A percentile compares a stretch with the other conserved stretches of the same genome.
phyloP scores from a whole-genome alignment of 2,329 filamentous ascomycete genomes.

The Pyricularia pennisetigena region DNA sequence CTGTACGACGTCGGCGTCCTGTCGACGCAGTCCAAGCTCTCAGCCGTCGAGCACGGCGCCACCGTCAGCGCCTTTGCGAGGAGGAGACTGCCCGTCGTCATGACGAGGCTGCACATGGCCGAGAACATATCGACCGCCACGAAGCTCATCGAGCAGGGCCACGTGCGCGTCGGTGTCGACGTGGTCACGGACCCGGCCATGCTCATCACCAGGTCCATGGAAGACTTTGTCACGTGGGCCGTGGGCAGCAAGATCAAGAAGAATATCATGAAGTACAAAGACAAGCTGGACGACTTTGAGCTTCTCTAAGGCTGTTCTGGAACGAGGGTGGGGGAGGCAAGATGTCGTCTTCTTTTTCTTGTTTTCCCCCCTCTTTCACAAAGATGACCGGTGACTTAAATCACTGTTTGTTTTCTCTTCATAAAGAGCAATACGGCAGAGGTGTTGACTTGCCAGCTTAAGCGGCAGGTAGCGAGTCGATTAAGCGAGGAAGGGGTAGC shows the following conservation, averaged over 20 bases:
- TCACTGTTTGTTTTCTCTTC: neutral
- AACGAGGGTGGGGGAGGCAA: neutral
- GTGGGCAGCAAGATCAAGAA: conserved; percentile 95
- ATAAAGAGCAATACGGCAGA: no score
- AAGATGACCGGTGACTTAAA: no score
- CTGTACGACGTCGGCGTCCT: conserved; percentile 88
- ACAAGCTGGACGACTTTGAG: conserved; percentile 94
- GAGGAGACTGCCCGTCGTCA: conserved; percentile 73
- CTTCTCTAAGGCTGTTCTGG: conserved; percentile 46
- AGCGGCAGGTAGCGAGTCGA: neutral
- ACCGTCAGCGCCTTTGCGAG: conserved; percentile 86
- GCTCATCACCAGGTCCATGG: conserved; percentile 78
- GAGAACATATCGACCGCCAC: conserved; percentile 78
- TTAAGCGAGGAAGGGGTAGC: neutral
- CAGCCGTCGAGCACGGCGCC: conserved; percentile 76
- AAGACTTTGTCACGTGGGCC: conserved; percentile 95
- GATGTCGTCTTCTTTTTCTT: neutral
- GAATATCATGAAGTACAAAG: conserved; percentile 88
- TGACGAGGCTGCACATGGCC: conserved; percentile 84
- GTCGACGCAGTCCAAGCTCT: conserved; percentile 64
- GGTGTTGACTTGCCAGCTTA: neutral
- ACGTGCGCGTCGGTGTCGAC: conserved; percentile 85
- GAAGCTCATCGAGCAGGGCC: conserved; percentile 87
- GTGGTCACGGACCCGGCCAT: conserved; percentile 85
- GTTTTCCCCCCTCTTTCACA: neutral